Evolutionary conservation across 2,329 filamentous ascomycete species (phyloP), one percentile per base, ranked within the genome.

Genomic region (Monilinia aucupariae): DNA sequence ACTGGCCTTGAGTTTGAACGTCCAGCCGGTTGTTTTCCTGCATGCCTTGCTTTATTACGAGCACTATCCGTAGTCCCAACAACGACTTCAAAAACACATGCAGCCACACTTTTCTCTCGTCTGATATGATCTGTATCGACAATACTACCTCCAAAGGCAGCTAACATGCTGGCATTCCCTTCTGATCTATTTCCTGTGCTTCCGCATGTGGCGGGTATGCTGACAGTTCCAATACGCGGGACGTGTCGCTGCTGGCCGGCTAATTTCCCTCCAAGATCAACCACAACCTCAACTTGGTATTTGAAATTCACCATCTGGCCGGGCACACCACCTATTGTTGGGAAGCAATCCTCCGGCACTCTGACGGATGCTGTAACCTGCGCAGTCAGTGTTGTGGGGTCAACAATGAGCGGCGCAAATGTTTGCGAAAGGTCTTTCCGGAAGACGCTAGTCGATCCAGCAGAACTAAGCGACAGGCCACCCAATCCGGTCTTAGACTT

Each of bases 231-330:
- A 47, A 74, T 63, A 56, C 69, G 60, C 48, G 73, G 73, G 60
- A 74, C 65, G 53, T 73, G 69, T 13, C 71, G 68, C 58, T 85
- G 75, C 66, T 91, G 85, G n/a, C 85, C 85, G 1, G 87, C 85
- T 48, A 97, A 78, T 73, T 91, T 94, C 45, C 93, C 93, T 53
- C 94, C 92, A 0, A 97, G 81, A 73, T 99, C 94, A 27, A 97
- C 85, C 34, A 97, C 87, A 2, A 97, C 90, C 75, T 99, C 94
- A 25, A 97, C 83, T 68, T 92, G 90, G 72, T 99, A 97, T 69
- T 88, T 91, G 78, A 99, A 97, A 70, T 88, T 92, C 68, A 99
- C 94, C 87, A 97, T 94, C 41, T 90, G 88, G 4, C 93, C 92
- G 0, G 94, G 94, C 0, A 97, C 91, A 61, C 87, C 88, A 34